phyloP scores from a whole-genome alignment of 352 stramenopile species.

The Pelagophyceae sp. region DNA sequence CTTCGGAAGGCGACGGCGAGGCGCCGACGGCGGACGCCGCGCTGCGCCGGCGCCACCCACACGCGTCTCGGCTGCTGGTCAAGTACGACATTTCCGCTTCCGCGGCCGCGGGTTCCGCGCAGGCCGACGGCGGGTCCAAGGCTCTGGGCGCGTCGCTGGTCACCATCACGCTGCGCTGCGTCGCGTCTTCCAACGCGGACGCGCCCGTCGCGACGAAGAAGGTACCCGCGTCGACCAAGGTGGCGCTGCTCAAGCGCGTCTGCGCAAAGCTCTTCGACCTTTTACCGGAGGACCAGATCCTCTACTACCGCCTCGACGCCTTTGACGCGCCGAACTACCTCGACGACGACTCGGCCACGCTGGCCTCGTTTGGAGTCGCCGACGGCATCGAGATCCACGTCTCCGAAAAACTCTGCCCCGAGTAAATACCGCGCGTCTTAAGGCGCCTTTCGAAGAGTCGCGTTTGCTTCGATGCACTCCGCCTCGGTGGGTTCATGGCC shows the following conservation, averaged over 20 bases:
- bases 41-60: neutral
- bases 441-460: no score
- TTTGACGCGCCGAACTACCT: constrained; percentile 45
- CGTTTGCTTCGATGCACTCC: no score
- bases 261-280: constrained; percentile 3
- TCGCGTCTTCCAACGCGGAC: neutral
- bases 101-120: neutral
- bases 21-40: constrained; percentile 2
- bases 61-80: neutral
- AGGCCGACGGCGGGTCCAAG: neutral
- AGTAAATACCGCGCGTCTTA: no score
- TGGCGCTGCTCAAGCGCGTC: constrained; percentile 8
- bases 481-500: no score
- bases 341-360: constrained; percentile 47
- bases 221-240: constrained; percentile 3
- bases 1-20: constrained; percentile 3
- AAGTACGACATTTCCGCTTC: neutral
- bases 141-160: neutral
- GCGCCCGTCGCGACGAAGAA: constrained; percentile 23
- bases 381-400: constrained; percentile 15
- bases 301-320: constrained; percentile 19
- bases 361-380: constrained; percentile 49
- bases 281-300: neutral
- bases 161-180: neutral
- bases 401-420: constrained; percentile 18